Base-by-base conservation (phyloP, 345 rosid species). In the Murraya koenigii region DNA sequence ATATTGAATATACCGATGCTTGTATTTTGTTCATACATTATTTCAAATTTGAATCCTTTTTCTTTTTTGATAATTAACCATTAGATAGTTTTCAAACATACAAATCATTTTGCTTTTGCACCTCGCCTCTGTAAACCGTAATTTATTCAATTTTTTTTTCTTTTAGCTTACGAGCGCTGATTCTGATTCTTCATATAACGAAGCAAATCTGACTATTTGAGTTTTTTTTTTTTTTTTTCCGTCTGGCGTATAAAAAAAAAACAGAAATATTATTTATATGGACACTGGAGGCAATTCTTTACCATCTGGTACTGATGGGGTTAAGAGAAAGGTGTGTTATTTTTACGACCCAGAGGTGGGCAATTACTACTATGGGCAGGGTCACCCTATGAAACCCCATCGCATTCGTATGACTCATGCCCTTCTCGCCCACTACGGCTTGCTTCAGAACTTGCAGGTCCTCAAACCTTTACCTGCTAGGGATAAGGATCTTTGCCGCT, bases 331-430 rank as follows among this genome's bases (percentile, higher is more conserved):
- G 72, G 88, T 89, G 55, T 87, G 88, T 77, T 89, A 89, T 72
- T 87, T 89, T 84, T 89, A 89, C 26, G 90, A 89, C 72, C 90
- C 92, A 22, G 92, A 89, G 72, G 92, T 89, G 28, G 92, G 92
- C 26, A 89, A 89, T 82, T 89, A 89, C 77, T 89, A 87, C 44
- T 89, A 89, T 30, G 92, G 92, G 0, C 92, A 87, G 49, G 92
- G 92, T 10, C 92, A 89, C 75, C 88, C 90, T 9, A 89, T 89
- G 92, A 89, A 89, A 81, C 92, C 92, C 8, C 92, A 89, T 56
- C 85, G 92, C 67, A 89, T 89, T 61, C 75, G 92, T 23, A 87
- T 89, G 92, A 87, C 92, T 0, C 87, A 89, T 81, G 92, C 92
- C 69, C 85, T 89, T n/a, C 83, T 89, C 39, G 90, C 90, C 8